phyloP scores from a whole-genome alignment of 306 rosid genomes.

The Begonia fuchsioides region DNA sequence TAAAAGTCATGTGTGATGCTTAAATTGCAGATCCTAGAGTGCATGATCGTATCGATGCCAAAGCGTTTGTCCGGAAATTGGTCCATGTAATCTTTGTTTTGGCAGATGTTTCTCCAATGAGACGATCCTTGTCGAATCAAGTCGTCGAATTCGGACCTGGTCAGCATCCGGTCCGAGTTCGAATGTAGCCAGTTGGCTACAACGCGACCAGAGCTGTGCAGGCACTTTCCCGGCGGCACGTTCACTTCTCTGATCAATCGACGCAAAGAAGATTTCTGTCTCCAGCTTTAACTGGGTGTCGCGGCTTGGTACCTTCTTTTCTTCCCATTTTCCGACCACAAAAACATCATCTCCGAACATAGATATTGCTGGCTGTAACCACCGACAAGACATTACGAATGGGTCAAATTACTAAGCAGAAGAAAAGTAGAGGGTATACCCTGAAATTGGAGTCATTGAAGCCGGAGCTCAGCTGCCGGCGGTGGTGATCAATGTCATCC shows the following conservation, averaged over 20 bases:
- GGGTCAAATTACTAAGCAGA: neutral
- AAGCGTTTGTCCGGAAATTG: conserved; percentile 24
- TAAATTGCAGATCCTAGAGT: conserved; percentile 20
- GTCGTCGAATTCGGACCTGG: conserved; percentile 19
- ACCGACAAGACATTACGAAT: no score
- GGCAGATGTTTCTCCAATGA: conserved; percentile 23
- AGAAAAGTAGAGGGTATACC: conserved; percentile 6
- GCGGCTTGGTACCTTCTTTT: conserved; percentile 20
- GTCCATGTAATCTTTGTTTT: conserved; percentile 13
- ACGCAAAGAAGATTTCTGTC: conserved; percentile 21
- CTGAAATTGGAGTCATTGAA: conserved; percentile 11
- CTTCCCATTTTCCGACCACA: conserved; percentile 24
- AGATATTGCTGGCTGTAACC: no score
- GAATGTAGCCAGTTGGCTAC: conserved; percentile 25
- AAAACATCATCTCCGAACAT: conserved; percentile 22
- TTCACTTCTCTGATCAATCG: conserved; percentile 30
- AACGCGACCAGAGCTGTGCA: conserved; percentile 27
- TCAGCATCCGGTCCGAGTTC: conserved; percentile 19
- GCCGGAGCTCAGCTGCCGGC: conserved; percentile 23
- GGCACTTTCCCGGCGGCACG: conserved; percentile 31
- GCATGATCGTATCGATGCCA: conserved; percentile 22
- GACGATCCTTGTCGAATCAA: conserved; percentile 29
- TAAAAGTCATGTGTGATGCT: conserved; percentile 15
- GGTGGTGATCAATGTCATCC: conserved; percentile 24
- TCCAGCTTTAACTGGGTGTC: conserved; percentile 18